Percentiles rank a stretch among this genome's conserved stretches.
Conservation (phyloP, 2,329 filamentous ascomycete species). For the Cyclaneusma minus region DNA sequence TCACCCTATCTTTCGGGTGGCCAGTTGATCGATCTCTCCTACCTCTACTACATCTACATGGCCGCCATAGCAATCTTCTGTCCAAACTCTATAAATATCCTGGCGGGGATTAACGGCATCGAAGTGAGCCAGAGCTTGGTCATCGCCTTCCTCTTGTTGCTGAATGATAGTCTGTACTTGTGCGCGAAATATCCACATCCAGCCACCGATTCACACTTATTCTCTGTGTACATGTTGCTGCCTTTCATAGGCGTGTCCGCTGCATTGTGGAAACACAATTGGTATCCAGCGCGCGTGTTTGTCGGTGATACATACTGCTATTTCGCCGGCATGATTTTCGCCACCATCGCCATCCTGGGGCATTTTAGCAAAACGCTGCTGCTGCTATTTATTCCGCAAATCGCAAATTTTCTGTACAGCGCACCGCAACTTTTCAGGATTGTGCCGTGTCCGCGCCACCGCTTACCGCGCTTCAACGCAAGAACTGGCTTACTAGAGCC, state of each 20-base stretch:
- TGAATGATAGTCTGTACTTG: slow-evolving; percentile 84
- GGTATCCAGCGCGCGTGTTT: slow-evolving; percentile 90
- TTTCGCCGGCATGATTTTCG: slow-evolving; percentile 98
- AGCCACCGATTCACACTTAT: slow-evolving; percentile 87
- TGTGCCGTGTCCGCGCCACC: slow-evolving; percentile 83
- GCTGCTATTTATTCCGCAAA: slow-evolving; percentile 79
- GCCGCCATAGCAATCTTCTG: slow-evolving; percentile 92
- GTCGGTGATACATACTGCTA: slow-evolving; percentile 99
- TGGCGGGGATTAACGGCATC: slow-evolving; percentile 98
- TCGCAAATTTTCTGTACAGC: slow-evolving; percentile 94
- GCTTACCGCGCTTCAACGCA: slow-evolving; percentile 77
- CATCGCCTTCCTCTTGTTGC: slow-evolving; percentile 65
- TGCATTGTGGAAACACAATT: slow-evolving; percentile 81
- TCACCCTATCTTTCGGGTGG: too few relatives aligned
- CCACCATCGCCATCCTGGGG: slow-evolving; percentile 87
- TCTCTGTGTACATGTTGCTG: slow-evolving; percentile 86
- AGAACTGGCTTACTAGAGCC: slow-evolving; percentile 75
- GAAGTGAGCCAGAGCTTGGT: slow-evolving; percentile 91
- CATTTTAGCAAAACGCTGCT: slow-evolving; percentile 97
- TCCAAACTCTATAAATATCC: slow-evolving; percentile 97
- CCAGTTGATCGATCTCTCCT: slow-evolving; percentile 60
- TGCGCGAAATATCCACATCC: slow-evolving; percentile 75
- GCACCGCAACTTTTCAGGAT: slow-evolving; percentile 80
- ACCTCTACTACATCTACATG: slow-evolving; percentile 94
- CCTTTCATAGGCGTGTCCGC: slow-evolving; percentile 88